Conservation (phyloP, 495 filamentous ascomycete genomes). For the Letharia lupina region DNA sequence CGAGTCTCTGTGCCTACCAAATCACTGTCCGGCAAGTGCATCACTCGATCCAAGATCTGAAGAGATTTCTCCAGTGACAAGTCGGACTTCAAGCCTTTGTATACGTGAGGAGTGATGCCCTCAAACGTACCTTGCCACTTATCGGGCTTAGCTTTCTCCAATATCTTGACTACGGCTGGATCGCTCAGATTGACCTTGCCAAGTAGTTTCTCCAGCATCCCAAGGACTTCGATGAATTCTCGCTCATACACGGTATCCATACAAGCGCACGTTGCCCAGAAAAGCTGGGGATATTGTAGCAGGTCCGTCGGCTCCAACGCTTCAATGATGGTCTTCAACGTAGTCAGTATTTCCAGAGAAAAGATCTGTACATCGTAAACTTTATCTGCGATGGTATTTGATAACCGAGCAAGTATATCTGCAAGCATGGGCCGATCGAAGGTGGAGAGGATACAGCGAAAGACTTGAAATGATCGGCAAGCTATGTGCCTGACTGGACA, state of each 20-base stretch:
- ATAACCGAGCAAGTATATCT: slow-evolving; percentile 89
- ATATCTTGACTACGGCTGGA: slow-evolving; percentile 52
- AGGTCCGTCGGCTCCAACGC: slow-evolving; percentile 74
- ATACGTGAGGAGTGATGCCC: slow-evolving; percentile 73
- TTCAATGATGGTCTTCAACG: slow-evolving; percentile 78
- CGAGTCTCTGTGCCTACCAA: slow-evolving; percentile 75
- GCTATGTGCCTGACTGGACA: slow-evolving; percentile 94
- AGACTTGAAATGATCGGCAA: slow-evolving; percentile 95
- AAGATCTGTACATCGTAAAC: slow-evolving; percentile 88
- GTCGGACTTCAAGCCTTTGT: slow-evolving; percentile 89
- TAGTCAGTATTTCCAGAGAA: slow-evolving; percentile 95
- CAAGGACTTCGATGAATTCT: slow-evolving; percentile 83
- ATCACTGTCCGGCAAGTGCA: slow-evolving; percentile 67
- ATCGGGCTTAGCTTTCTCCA: slow-evolving; percentile 69
- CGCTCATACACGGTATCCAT: slow-evolving; percentile 90
- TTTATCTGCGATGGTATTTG: slow-evolving; percentile 92
- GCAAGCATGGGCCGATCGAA: slow-evolving; percentile 88
- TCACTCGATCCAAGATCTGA: slow-evolving; percentile 66
- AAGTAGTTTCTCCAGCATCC: slow-evolving; percentile 84
- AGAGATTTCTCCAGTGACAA: slow-evolving; percentile 67
- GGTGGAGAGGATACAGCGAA: slow-evolving; percentile 82
- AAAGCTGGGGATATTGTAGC: slow-evolving; percentile 80
- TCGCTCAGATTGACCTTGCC: slow-evolving; percentile 74
- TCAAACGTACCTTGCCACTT: slow-evolving; percentile 89
- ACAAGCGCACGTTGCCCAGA: slow-evolving; percentile 96